Conservation (phyloP, 228 moss, liverwort and hornwort species). For the Sphagnum magellanicum region DNA sequence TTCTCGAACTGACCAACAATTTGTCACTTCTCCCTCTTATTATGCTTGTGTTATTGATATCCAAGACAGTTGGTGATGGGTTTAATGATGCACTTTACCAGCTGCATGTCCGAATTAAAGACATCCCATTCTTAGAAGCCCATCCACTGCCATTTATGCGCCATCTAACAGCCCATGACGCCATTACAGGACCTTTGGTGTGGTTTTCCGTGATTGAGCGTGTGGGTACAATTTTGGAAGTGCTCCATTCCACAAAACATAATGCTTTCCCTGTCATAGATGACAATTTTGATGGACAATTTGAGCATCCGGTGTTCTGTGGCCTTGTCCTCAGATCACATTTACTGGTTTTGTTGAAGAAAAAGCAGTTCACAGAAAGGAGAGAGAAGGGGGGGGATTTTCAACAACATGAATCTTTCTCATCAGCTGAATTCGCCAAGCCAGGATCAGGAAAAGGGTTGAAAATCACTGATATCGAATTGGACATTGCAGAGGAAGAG, state of each 20-base stretch:
- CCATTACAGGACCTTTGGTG: constrained; percentile 45
- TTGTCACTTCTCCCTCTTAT: constrained; percentile 77
- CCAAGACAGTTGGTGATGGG: constrained; percentile 85
- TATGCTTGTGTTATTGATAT: constrained; percentile 88
- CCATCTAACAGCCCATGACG: constrained; percentile 72
- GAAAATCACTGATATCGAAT: constrained; percentile 36
- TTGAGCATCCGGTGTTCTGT: constrained; percentile 32
- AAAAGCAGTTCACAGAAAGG: constrained; percentile 34
- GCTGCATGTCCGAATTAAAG: constrained; percentile 71
- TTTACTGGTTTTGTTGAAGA: constrained; percentile 73
- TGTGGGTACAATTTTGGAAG: constrained; percentile 60
- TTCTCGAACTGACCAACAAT: constrained; percentile 89
- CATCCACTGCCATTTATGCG: constrained; percentile 91
- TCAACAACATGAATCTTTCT: constrained; percentile 3
- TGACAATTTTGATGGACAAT: constrained; percentile 20
- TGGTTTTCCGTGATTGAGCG: constrained; percentile 59
- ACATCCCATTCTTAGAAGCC: constrained; percentile 66
- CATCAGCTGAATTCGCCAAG: constrained; percentile 70
- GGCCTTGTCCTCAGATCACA: constrained; percentile 80
- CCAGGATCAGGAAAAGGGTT: constrained; percentile 62
- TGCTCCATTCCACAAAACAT: constrained; percentile 51
- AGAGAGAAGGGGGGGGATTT: too few species aligned
- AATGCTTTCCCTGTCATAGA: constrained; percentile 83
- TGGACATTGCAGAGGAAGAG: constrained; percentile 49
- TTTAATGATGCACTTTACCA: constrained; percentile 82